Conservation (phyloP, 1,139 yeast species). For the Magnusiomyces clavatus region DNA sequence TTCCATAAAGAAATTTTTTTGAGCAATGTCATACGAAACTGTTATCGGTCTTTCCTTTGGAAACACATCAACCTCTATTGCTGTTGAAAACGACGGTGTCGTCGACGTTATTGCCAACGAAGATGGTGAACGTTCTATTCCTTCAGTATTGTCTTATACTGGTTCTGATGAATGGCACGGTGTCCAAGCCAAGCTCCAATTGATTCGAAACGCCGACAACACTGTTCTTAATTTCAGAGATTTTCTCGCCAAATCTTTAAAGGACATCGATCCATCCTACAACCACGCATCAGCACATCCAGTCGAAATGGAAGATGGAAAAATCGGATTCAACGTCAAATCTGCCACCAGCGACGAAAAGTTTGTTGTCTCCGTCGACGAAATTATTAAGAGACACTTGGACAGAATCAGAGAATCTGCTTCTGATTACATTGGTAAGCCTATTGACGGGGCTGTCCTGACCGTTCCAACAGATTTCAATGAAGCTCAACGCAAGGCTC, state of each 20-base stretch:
- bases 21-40: slow-evolving; percentile 27
- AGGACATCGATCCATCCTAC: slow-evolving; percentile 57
- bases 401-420: slow-evolving; percentile 81
- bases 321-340: slow-evolving; percentile 57
- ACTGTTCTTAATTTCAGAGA: slow-evolving; percentile 93
- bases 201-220: slow-evolving; percentile 81
- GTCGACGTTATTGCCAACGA: slow-evolving; percentile 98
- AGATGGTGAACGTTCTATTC: slow-evolving; percentile 97
- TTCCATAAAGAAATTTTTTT: no score
- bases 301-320: slow-evolving; percentile 52
- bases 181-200: slow-evolving; percentile 87
- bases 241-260: slow-evolving; percentile 69
- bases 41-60: slow-evolving; percentile 96
- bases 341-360: slow-evolving; percentile 31
- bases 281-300: slow-evolving; percentile 68
- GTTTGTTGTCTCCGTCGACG: slow-evolving; percentile 56
- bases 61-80: slow-evolving; percentile 91
- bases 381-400: slow-evolving; percentile 78
- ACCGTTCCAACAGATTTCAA: slow-evolving; percentile 89
- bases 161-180: slow-evolving; percentile 97
- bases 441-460: slow-evolving; percentile 74
- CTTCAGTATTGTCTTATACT: slow-evolving; percentile 84
- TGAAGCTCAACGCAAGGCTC: slow-evolving; percentile 59
- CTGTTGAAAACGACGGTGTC: slow-evolving; percentile 84
- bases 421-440: slow-evolving; percentile 80